Evolutionary conservation across 177 flowering plant genomes (phyloP).

Genomic region (Tripterygium wilfordii): DNA sequence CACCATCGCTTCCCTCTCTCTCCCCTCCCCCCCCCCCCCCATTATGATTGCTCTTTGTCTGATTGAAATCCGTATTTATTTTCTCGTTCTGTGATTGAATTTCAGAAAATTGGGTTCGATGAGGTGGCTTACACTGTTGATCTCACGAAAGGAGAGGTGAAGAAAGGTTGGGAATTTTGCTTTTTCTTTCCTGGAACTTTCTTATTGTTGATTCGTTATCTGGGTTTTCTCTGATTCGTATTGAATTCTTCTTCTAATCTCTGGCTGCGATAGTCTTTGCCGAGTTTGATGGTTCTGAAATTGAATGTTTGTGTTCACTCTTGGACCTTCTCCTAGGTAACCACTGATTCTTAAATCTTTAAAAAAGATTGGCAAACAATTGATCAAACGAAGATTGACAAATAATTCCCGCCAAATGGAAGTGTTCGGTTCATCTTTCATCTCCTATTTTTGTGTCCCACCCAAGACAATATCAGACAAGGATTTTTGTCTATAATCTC

Average conservation of each 20-base stretch:
- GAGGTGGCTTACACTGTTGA: constrained; percentile 71
- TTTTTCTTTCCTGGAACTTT: constrained; percentile 1
- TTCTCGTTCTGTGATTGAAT: constrained; percentile 3
- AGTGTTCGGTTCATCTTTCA: no score
- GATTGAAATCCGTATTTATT: neutral
- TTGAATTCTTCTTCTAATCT: no score
- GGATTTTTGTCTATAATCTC: no score
- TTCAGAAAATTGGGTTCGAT: constrained; percentile 78
- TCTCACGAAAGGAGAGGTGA: constrained; percentile 93
- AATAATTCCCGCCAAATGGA: no score
- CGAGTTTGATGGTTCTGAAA: no score
- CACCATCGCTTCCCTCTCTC: neutral
- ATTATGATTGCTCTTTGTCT: neutral
- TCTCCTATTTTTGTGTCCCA: no score
- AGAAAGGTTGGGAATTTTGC: constrained; percentile 52
- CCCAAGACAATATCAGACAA: no score
- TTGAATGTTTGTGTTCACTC: no score
- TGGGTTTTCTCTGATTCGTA: neutral
- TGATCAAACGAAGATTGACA: no score
- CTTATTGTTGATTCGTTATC: neutral
- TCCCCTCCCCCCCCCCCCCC: neutral
- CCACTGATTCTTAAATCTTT: no score
- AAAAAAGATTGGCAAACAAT: no score
- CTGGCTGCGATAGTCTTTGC: neutral
- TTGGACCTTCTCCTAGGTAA: no score